Conservation (phyloP, 2,329 filamentous ascomycete species). For the Pseudocercospora crystallina region DNA sequence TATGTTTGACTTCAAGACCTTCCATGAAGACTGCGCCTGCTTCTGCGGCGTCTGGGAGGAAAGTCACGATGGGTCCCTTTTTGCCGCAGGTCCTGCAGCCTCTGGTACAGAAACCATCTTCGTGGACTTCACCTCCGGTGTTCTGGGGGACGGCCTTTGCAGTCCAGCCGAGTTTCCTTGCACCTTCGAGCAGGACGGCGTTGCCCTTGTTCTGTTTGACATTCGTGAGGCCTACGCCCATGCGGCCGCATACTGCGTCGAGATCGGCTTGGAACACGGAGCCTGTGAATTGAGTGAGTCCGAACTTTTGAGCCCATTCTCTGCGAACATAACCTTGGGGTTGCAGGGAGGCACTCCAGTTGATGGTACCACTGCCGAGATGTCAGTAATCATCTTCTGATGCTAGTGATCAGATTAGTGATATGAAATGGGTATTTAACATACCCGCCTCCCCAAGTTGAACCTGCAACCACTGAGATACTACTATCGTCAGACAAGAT, state of each 20-base stretch:
- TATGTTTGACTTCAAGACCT: conserved; percentile 69
- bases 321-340: conserved; percentile 74
- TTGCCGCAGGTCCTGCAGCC: conserved; percentile 68
- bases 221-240: conserved; percentile 68
- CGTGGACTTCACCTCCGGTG: conserved; percentile 69
- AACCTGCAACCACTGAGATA: conserved; percentile 64
- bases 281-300: conserved; percentile 72
- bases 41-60: conserved; percentile 74
- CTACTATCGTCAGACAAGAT: conserved; percentile 52
- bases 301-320: conserved; percentile 71
- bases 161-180: conserved; percentile 69
- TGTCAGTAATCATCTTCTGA: conserved; percentile 1
- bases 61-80: conserved; percentile 73
- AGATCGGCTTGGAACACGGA: conserved; percentile 73
- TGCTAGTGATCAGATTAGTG: background rate
- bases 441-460: conserved; percentile 74
- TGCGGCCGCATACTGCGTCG: conserved; percentile 73
- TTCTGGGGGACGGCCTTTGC: conserved; percentile 75
- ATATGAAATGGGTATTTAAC: background rate
- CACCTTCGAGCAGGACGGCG: conserved; percentile 69
- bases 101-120: conserved; percentile 64
- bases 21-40: conserved; percentile 81
- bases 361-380: conserved; percentile 64
- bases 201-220: conserved; percentile 75
- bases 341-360: conserved; percentile 71